These are phyloP conservation scores for Centella asiatica DNA, from an alignment of 129 eudicot genomes.

Conservation along the genomic window DNA sequence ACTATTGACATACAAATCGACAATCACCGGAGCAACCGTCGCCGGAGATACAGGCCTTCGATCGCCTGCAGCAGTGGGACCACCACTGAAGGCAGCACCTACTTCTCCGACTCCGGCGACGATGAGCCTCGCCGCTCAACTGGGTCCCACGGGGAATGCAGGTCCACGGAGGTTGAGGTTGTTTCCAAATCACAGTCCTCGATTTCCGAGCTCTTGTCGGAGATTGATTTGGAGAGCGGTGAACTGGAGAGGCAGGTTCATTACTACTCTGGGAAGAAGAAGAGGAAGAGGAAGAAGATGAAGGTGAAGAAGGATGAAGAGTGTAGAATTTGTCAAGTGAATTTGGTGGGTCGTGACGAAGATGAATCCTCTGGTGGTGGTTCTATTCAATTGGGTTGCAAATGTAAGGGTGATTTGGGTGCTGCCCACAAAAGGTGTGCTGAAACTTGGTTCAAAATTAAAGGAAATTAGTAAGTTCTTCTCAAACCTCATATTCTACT, in stretches of 20 bases:
- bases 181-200: neutral
- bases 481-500: neutral
- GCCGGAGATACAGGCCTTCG: constrained; percentile 23
- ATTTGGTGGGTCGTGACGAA: constrained; percentile 20
- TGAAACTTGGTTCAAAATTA: constrained; percentile 69
- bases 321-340: constrained; percentile 63
- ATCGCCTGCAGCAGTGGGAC: constrained; percentile 25
- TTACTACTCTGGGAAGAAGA: constrained; percentile 6
- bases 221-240: constrained; percentile 59
- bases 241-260: constrained; percentile 55
- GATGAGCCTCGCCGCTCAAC: constrained; percentile 33
- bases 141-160: constrained; percentile 25
- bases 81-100: constrained; percentile 37
- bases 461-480: constrained; percentile 47
- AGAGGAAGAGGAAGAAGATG: neutral
- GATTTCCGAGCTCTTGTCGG: constrained; percentile 15
- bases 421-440: constrained; percentile 67
- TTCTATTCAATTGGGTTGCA: constrained; percentile 51
- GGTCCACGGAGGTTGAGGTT: constrained; percentile 11
- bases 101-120: constrained; percentile 31
- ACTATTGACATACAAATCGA: too few species aligned
- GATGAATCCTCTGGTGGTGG: constrained; percentile 22
- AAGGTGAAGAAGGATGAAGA: constrained; percentile 21
- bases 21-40: constrained; percentile 20
- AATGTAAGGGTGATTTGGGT: constrained; percentile 67